Conservation (phyloP, 345 rosid genomes). For the Sisymbrium irio region DNA sequence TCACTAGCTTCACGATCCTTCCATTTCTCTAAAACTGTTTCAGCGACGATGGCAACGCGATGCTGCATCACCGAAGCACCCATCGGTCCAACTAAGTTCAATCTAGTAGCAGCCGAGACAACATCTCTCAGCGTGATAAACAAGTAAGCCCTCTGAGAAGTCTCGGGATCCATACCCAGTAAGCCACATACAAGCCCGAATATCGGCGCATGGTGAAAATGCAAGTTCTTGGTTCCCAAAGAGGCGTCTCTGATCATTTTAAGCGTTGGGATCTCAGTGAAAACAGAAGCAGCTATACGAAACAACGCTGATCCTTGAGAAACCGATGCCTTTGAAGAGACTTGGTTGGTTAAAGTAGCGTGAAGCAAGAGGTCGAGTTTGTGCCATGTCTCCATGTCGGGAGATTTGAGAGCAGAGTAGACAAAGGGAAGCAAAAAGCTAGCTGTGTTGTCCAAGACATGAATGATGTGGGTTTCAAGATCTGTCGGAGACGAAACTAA, state of each 20-base stretch:
- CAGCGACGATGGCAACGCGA: slow-evolving; percentile 58
- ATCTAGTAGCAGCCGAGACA: slow-evolving; percentile 81
- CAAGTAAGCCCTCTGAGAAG: slow-evolving; percentile 76
- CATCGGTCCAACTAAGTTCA: slow-evolving; percentile 75
- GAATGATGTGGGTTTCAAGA: slow-evolving; percentile 44
- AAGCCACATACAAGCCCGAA: slow-evolving; percentile 81
- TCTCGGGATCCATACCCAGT: slow-evolving; percentile 57
- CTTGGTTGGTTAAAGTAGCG: slow-evolving; percentile 72
- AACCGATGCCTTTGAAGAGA: slow-evolving; percentile 62
- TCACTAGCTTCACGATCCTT: slow-evolving; percentile 60
- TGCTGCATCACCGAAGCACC: slow-evolving; percentile 85
- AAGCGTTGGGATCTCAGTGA: slow-evolving; percentile 56
- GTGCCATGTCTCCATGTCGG: slow-evolving; percentile 49
- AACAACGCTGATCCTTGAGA: slow-evolving; percentile 82
- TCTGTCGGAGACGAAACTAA: slow-evolving; percentile 48
- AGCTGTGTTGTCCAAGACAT: slow-evolving; percentile 64
- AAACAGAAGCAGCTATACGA: slow-evolving; percentile 69
- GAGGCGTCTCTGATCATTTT: slow-evolving; percentile 50
- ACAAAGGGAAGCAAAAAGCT: slow-evolving; percentile 83
- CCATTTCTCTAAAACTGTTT: slow-evolving; percentile 56
- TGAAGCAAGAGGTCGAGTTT: slow-evolving; percentile 51
- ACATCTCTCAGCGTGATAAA: slow-evolving; percentile 73
- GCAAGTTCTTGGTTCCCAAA: slow-evolving; percentile 36
- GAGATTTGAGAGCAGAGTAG: slow-evolving; percentile 47
- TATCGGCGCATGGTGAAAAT: slow-evolving; percentile 76